Percentiles rank a stretch among this genome's conserved stretches.
These are phyloP conservation scores for Rhodocollybia butyracea DNA, from an alignment of 768 basidiomycete genomes.

Conservation along the genomic window DNA sequence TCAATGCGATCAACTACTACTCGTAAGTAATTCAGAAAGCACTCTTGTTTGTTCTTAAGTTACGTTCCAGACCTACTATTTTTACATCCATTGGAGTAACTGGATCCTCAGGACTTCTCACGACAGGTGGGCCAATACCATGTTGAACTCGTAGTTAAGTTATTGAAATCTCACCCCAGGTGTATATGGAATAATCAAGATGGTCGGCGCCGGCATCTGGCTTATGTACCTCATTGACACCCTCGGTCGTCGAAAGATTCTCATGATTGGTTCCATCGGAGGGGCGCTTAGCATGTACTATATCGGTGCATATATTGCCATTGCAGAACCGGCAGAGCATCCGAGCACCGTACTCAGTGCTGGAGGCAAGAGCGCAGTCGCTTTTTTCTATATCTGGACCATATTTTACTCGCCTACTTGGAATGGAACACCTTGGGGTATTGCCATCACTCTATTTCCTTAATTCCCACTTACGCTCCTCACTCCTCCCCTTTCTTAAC, in stretches of 20 bases:
- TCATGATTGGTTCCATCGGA: slow-evolving; percentile 38
- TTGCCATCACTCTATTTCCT: slow-evolving; percentile 37
- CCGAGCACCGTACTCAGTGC: slow-evolving; percentile 14
- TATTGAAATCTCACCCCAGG: slow-evolving; percentile 38
- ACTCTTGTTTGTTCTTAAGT: not conserved
- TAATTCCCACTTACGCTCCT: not conserved
- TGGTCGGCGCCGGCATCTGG: slow-evolving; percentile 36
- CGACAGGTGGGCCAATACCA: no score
- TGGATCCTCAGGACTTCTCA: no score
- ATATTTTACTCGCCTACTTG: slow-evolving; percentile 36
- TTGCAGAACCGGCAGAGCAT: slow-evolving; percentile 27
- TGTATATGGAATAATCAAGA: slow-evolving; percentile 43
- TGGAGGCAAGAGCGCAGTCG: slow-evolving; percentile 32
- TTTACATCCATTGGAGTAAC: slow-evolving; percentile 45
- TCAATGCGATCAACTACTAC: slow-evolving; percentile 44
- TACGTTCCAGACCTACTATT: slow-evolving; percentile 33
- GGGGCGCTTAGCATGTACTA: slow-evolving; percentile 41
- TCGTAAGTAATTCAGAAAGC: slow-evolving; percentile 18
- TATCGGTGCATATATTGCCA: slow-evolving; percentile 41
- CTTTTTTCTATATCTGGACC: slow-evolving; percentile 36
- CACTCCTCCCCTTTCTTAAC: not conserved
- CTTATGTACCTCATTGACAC: slow-evolving; percentile 38
- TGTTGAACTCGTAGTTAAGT: no score
- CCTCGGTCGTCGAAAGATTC: slow-evolving; percentile 36
- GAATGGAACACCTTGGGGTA: slow-evolving; percentile 47